phyloP scores from a whole-genome alignment of 2,329 filamentous ascomycete genomes.

The Aspergillus jensenii region DNA sequence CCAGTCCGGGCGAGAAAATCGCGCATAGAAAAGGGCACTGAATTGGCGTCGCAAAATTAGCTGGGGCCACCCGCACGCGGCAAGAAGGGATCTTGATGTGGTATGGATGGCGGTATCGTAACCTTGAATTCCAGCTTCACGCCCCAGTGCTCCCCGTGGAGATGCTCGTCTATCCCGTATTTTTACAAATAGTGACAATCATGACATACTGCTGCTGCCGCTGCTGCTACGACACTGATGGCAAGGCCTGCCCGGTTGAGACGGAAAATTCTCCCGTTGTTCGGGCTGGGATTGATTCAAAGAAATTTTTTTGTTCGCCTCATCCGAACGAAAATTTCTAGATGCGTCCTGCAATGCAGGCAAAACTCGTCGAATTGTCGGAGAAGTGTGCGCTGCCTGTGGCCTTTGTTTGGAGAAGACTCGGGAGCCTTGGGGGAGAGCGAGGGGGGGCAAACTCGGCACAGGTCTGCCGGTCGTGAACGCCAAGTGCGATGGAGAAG shows the following conservation, averaged over 20 bases:
- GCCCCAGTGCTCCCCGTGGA: constrained; percentile 1
- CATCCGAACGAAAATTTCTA: neutral
- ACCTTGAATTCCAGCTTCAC: constrained; percentile 1
- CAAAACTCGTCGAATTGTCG: neutral
- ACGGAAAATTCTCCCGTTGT: neutral
- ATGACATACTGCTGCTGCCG: neutral
- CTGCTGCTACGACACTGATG: neutral
- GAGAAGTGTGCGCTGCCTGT: neutral
- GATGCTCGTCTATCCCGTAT: constrained; percentile 4
- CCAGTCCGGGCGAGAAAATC: constrained; percentile 22
- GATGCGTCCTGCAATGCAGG: too few species aligned
- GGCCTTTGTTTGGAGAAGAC: constrained; percentile 6
- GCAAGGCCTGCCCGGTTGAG: neutral
- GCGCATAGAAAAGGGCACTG: constrained; percentile 24
- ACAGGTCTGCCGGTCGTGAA: constrained; percentile 23
- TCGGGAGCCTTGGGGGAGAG: constrained; percentile 5
- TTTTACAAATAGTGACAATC: constrained; percentile 4
- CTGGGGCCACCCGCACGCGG: constrained; percentile 23
- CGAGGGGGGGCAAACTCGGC: constrained; percentile 22
- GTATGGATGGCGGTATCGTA: constrained; percentile 15
- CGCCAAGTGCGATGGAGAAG: constrained; percentile 9
- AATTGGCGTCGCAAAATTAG: constrained; percentile 21
- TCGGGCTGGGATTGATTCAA: neutral
- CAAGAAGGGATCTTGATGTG: constrained; percentile 14
- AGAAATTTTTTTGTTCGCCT: neutral